These are phyloP conservation scores for Fraxinus excelsior DNA, from an alignment of 257 asterid species.

Conservation along the genomic window DNA sequence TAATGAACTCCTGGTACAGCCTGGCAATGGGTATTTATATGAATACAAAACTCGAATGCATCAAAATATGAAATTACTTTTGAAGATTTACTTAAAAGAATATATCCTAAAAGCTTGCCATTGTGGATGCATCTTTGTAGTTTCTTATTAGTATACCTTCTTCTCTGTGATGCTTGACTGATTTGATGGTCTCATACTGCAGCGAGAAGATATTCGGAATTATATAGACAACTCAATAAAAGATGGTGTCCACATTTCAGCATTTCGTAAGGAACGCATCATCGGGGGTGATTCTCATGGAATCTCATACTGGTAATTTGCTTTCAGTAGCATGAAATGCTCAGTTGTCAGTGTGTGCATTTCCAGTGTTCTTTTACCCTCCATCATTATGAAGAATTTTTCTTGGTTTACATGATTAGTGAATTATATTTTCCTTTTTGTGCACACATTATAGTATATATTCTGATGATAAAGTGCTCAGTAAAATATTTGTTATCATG, in stretches of 20 bases:
- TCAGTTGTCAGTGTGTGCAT: background rate
- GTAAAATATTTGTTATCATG: constrained; percentile 10
- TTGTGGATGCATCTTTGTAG: background rate
- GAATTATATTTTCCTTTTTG: background rate
- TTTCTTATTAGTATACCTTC: background rate
- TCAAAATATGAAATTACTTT: too few species aligned
- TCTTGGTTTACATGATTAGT: background rate
- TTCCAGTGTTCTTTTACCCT: constrained; percentile 13
- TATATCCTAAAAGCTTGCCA: background rate
- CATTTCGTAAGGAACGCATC: constrained; percentile 81
- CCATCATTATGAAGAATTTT: background rate
- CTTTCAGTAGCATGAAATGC: constrained; percentile 5
- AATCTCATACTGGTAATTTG: constrained; percentile 68
- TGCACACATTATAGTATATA: background rate
- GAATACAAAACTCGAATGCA: background rate
- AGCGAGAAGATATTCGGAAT: constrained; percentile 95
- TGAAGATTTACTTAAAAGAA: background rate
- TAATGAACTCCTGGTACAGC: background rate
- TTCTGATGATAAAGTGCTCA: constrained; percentile 1
- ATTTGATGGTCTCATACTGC: constrained; percentile 46
- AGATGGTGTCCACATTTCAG: constrained; percentile 65
- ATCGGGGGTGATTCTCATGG: constrained; percentile 97
- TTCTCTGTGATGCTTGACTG: background rate
- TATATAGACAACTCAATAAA: constrained; percentile 82
- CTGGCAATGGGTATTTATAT: too few species aligned